Evolutionary conservation across 179 eudicot species (phyloP), one percentile per base, ranked within the genome.

Genomic region (Heliamphora pulchella): DNA sequence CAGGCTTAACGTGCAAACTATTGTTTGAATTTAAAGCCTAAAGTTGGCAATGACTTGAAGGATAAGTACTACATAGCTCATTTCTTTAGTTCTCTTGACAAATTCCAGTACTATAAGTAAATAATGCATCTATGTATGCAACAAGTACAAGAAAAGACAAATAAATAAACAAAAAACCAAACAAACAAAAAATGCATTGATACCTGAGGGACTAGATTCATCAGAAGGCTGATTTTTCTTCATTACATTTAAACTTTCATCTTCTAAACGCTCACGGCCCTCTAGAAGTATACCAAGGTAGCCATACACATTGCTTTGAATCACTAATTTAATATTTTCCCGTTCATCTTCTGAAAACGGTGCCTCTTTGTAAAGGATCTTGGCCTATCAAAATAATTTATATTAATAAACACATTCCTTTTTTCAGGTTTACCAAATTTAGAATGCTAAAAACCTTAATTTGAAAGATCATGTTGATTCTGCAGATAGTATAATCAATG

Each of bases 211-310:
- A 58, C 72, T 74, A 80, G 78, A 66, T 75, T 77, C 80, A 80
- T 78, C 84, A 84, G 74, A 80, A 87, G 85, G 80, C 68, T 80
- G 82, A 63, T 79, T 85, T 47, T 61, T 78, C 80, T 78, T 81
- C 69, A 68, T 75, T 20, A 77, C 86, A 78, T 82, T 79, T 83
- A 87, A 86, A 82, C 82, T 78, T 86, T 92, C 98, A 79, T 95
- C 98, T 85, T 93, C 99, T 84, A 96, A 94, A 66, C 89, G 97
- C 80, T 96, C 99, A 80, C 99, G 94, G 13, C 98, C 98, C 79
- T 96, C 99, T 48, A 96, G 87, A 70, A 96, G 92, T 66, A 96
- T 83, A 68, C 93, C 96, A 71, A 96, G 93, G 86, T 96, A 96
- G 17, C 92, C 82, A 84, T 91, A 93, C 79, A 93, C 91, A 86